phyloP scores from a whole-genome alignment of 2,329 filamentous ascomycete species.

The Xylaria sp. region DNA sequence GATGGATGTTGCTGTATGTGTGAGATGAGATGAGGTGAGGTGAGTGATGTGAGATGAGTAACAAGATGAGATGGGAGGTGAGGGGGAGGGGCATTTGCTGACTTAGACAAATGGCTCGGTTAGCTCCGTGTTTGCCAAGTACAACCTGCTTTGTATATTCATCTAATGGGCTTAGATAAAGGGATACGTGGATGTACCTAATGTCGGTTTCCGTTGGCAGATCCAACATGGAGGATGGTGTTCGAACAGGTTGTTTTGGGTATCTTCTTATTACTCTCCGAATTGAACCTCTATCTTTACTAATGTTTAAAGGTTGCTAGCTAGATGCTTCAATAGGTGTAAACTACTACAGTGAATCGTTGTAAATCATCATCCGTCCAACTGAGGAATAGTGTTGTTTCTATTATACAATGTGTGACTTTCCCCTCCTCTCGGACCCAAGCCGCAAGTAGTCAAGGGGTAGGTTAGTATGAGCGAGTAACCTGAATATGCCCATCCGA shows the following conservation, averaged over 20 bases:
- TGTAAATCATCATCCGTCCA: slow-evolving; percentile 5
- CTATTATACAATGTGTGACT: slow-evolving; percentile 24
- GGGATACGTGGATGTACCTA: too few relatives aligned
- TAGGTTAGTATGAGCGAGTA: background rate
- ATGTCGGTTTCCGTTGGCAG: background rate
- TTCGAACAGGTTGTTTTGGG: slow-evolving; percentile 3
- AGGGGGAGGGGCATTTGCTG: slow-evolving; percentile 6
- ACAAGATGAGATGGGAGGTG: slow-evolving; percentile 2
- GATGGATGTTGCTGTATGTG: background rate
- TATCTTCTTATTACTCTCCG: slow-evolving; percentile 30
- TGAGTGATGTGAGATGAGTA: background rate
- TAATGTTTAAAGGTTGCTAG: background rate
- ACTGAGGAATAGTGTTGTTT: background rate
- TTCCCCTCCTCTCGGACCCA: background rate
- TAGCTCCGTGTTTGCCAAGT: background rate
- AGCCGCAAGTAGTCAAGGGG: background rate
- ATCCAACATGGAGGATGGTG: background rate
- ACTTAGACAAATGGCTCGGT: background rate
- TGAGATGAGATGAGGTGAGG: background rate
- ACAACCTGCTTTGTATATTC: background rate
- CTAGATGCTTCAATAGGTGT: background rate
- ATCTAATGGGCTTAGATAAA: background rate
- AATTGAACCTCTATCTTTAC: slow-evolving; percentile 7
- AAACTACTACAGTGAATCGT: background rate
- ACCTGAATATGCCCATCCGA: background rate